Conservation (phyloP, 2,329 filamentous ascomycete species). For the Claviceps purpurea region DNA sequence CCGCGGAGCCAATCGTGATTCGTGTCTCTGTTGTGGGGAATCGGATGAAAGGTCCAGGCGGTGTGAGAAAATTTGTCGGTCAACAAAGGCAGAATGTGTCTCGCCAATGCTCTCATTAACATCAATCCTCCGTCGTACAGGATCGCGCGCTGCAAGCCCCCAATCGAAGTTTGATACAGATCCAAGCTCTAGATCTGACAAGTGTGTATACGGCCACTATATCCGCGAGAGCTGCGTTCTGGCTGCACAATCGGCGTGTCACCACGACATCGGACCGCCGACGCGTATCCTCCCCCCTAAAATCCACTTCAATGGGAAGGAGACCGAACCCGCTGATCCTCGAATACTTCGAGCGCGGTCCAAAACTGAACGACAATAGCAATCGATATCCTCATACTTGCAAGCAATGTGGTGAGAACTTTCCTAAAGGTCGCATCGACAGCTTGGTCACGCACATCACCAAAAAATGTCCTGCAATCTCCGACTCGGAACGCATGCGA, state of each 20-base stretch:
- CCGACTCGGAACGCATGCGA: slow-evolving; percentile 60
- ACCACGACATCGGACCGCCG: slow-evolving; percentile 9
- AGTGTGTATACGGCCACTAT: neutral
- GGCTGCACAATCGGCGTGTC: slow-evolving; percentile 13
- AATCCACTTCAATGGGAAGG: slow-evolving; percentile 51
- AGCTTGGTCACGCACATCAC: slow-evolving; percentile 68
- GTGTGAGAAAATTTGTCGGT: slow-evolving; percentile 23
- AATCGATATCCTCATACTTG: slow-evolving; percentile 89
- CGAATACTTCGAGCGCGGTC: slow-evolving; percentile 77
- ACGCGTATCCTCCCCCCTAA: too few relatives aligned
- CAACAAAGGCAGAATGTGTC: slow-evolving; percentile 21
- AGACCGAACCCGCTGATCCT: slow-evolving; percentile 74
- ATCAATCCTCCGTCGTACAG: slow-evolving; percentile 4
- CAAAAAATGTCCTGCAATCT: slow-evolving; percentile 74
- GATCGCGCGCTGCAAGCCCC: neutral
- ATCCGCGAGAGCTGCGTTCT: slow-evolving; percentile 10
- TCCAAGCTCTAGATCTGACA: neutral
- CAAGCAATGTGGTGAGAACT: slow-evolving; percentile 76
- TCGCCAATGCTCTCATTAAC: slow-evolving; percentile 8
- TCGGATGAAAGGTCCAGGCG: slow-evolving; percentile 11
- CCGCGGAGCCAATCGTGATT: neutral
- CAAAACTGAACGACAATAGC: slow-evolving; percentile 77
- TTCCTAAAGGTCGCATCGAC: slow-evolving; percentile 80
- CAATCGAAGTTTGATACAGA: neutral
- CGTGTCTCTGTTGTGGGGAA: neutral